phyloP scores from a whole-genome alignment of 352 stramenopile genomes.

The Phytophthora macrochlamydospora region DNA sequence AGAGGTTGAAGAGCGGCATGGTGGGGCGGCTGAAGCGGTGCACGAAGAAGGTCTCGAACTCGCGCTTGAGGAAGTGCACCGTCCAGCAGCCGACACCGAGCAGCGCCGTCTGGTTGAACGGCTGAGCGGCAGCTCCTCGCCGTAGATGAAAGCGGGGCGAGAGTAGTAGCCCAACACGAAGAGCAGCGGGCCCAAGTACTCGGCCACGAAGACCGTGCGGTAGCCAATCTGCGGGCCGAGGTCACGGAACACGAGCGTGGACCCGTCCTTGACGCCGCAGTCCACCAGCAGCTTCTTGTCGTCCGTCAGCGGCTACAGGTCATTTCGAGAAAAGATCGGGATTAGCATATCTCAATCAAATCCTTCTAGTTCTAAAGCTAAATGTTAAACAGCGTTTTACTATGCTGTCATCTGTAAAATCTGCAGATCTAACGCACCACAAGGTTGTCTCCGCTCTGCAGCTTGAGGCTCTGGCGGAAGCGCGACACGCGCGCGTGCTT shows the following conservation, averaged over 20 bases:
- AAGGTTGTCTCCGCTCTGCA: conserved; percentile 39
- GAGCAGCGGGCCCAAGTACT: conserved; percentile 87
- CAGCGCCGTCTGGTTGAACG: conserved; percentile 48
- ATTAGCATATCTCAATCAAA: background rate
- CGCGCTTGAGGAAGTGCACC: conserved; percentile 87
- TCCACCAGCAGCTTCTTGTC: conserved; percentile 60
- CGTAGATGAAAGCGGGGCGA: conserved; percentile 79
- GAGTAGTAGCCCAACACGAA: conserved; percentile 84
- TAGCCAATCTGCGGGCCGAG: conserved; percentile 89
- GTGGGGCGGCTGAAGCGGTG: conserved; percentile 88
- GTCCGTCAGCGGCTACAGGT: conserved; percentile 50
- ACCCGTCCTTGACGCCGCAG: conserved; percentile 58
- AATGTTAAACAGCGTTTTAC: background rate
- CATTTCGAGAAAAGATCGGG: conserved; percentile 2
- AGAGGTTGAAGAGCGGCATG: conserved; percentile 89
- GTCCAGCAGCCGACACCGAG: conserved; percentile 73
- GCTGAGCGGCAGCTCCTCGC: conserved; percentile 37
- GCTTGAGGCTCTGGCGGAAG: conserved; percentile 71
- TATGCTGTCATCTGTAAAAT: background rate
- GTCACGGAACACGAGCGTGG: conserved; percentile 78
- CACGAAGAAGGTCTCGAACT: conserved; percentile 90
- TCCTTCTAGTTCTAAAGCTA: background rate
- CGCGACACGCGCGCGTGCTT: conserved; percentile 50
- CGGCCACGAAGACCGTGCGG: conserved; percentile 86
- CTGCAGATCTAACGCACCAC: conserved; percentile 22